These are phyloP conservation scores for Trichoderma aggressivum DNA, from an alignment of 2,329 filamentous ascomycete genomes.

Conservation along the genomic window DNA sequence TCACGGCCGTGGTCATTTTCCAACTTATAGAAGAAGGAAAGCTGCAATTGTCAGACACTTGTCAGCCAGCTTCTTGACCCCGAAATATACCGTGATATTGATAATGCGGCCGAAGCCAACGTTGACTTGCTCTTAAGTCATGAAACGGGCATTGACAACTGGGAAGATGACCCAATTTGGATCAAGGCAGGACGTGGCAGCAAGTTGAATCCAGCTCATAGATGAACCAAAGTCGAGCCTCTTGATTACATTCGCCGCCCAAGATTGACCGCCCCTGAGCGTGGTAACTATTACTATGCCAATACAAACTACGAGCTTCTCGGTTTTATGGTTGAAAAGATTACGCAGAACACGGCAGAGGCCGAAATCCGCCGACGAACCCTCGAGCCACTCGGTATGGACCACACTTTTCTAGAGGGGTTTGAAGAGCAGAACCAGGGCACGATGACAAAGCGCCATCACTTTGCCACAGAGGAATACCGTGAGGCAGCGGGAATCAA, in stretches of 20 bases:
- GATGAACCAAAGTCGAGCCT: conserved; percentile 20
- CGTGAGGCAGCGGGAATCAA: conserved; percentile 14
- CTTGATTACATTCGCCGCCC: conserved; percentile 20
- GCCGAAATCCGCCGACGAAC: conserved; percentile 13
- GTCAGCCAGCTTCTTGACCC: conserved; percentile 11
- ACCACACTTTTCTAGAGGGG: conserved; percentile 17
- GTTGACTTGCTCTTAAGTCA: conserved; percentile 16
- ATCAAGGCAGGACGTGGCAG: conserved; percentile 18
- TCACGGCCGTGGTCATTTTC: conserved; percentile 18
- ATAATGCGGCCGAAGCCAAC: conserved; percentile 14
- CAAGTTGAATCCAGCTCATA: conserved; percentile 13
- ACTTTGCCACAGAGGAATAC: conserved; percentile 19
- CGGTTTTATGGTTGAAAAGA: conserved; percentile 18
- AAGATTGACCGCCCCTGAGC: conserved; percentile 16
- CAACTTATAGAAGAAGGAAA: conserved; percentile 22
- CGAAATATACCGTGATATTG: conserved; percentile 12
- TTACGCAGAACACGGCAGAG: conserved; percentile 15
- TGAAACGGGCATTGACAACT: conserved; percentile 20
- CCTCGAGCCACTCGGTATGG: conserved; percentile 17
- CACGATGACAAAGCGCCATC: conserved; percentile 8
- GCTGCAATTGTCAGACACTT: conserved; percentile 12
- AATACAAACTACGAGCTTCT: conserved; percentile 22
- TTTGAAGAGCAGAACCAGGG: conserved; percentile 12
- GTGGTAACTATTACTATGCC: conserved; percentile 18
- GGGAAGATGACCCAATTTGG: conserved; percentile 21